These are phyloP conservation scores for Clitopilus hobsonii DNA, from an alignment of 768 basidiomycete species.

Conservation along the genomic window DNA sequence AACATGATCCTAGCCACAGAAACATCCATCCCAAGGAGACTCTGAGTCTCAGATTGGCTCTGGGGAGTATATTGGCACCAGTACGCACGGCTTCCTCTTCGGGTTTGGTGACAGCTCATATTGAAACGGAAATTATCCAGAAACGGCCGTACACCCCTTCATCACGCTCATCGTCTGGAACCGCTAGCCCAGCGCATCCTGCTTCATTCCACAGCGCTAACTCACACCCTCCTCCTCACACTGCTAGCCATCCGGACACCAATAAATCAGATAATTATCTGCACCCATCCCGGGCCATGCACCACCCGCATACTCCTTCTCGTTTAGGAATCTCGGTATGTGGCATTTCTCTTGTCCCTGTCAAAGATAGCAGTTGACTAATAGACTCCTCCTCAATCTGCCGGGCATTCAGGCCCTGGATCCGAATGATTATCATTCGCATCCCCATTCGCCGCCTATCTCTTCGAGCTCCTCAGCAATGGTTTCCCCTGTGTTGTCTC, in stretches of 20 bases:
- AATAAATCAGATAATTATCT: constrained; percentile 20
- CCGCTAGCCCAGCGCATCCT: constrained; percentile 41
- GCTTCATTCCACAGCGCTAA: constrained; percentile 11
- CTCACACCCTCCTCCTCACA: neutral
- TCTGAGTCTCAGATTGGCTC: constrained; percentile 47
- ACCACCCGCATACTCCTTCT: constrained; percentile 16
- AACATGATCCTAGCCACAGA: constrained; percentile 22
- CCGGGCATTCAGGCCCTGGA: neutral
- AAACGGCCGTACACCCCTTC: constrained; percentile 44
- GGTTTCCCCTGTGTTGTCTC: constrained; percentile 1
- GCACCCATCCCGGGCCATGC: constrained; percentile 7
- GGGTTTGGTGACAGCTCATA: constrained; percentile 7
- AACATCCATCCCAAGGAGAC: constrained; percentile 42
- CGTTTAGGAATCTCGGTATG: constrained; percentile 15
- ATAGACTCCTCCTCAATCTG: neutral
- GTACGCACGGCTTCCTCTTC: constrained; percentile 30
- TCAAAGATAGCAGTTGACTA: neutral
- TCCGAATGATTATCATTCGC: constrained; percentile 2
- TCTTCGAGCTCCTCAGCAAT: neutral
- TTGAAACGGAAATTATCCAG: constrained; percentile 21
- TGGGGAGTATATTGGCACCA: constrained; percentile 58
- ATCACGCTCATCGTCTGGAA: constrained; percentile 46
- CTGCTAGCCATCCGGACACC: constrained; percentile 12
- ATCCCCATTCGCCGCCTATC: constrained; percentile 13
- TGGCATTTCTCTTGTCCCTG: neutral